phyloP scores from a whole-genome alignment of 1,284 basidiomycete genomes.

The Sporisorium graminicola region DNA sequence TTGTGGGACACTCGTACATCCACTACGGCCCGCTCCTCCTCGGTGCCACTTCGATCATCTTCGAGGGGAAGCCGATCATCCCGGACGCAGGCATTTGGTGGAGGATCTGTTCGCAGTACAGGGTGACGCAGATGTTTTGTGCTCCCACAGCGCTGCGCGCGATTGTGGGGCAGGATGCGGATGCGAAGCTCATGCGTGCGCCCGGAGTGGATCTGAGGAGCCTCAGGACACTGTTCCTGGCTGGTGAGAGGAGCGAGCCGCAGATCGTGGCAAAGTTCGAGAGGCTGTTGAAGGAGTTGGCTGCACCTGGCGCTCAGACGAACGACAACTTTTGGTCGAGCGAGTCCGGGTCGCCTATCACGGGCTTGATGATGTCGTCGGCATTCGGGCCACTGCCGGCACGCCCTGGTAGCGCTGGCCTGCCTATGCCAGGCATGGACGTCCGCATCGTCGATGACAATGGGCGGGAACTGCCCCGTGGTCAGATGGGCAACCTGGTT shows the following conservation, averaged over 20 bases:
- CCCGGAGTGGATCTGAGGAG: conserved; percentile 50
- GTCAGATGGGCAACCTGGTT: conserved; percentile 67
- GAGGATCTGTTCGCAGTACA: conserved; percentile 53
- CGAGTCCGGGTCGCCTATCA: conserved; percentile 64
- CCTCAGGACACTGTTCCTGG: conserved; percentile 63
- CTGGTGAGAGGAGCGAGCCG: conserved; percentile 63
- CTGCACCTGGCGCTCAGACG: conserved; percentile 58
- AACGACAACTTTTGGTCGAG: conserved; percentile 68
- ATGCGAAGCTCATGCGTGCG: conserved; percentile 58
- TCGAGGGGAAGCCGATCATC: conserved; percentile 67
- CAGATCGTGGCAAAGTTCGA: conserved; percentile 60
- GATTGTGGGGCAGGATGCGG: conserved; percentile 60
- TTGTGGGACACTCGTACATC: conserved; percentile 55
- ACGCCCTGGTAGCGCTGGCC: conserved; percentile 59
- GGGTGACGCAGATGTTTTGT: conserved; percentile 59
- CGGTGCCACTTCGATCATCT: conserved; percentile 61
- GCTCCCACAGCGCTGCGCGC: conserved; percentile 64
- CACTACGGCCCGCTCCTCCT: conserved; percentile 64
- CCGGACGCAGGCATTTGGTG: conserved; percentile 67
- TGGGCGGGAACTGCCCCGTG: conserved; percentile 53
- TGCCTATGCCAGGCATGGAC: conserved; percentile 66
- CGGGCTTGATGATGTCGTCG: conserved; percentile 54
- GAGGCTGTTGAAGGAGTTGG: conserved; percentile 52
- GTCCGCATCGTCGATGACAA: conserved; percentile 65
- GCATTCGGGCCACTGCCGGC: conserved; percentile 49